phyloP scores from a whole-genome alignment of 345 rosid genomes.

The Salix viminalis region DNA sequence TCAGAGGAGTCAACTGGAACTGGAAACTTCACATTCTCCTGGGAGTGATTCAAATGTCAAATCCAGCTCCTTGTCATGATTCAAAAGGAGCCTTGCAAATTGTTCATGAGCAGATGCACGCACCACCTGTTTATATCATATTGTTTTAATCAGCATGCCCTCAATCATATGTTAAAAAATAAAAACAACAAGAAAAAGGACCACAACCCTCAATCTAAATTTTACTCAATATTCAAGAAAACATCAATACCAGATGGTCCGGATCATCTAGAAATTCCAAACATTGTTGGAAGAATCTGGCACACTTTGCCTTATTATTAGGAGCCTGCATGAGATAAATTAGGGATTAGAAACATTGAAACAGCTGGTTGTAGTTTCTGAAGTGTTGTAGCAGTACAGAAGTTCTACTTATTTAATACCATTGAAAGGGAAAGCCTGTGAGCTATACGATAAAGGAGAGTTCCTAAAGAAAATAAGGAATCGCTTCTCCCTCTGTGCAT shows the following conservation, averaged over 20 bases:
- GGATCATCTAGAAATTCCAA: slow-evolving; percentile 80
- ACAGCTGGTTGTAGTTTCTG: slow-evolving; percentile 8
- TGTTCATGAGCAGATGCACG: slow-evolving; percentile 96
- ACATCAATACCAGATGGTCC: slow-evolving; percentile 60
- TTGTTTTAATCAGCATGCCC: neutral
- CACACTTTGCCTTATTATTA: slow-evolving; percentile 68
- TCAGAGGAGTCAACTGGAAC: slow-evolving; percentile 56
- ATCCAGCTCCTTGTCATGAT: slow-evolving; percentile 57
- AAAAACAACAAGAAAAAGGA: neutral
- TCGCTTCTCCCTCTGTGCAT: slow-evolving; percentile 61
- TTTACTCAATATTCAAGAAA: neutral
- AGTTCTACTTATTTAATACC: slow-evolving; percentile 41
- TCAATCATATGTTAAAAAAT: neutral
- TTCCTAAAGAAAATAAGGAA: slow-evolving; percentile 78
- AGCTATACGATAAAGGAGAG: slow-evolving; percentile 84
- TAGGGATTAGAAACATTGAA: slow-evolving; percentile 13
- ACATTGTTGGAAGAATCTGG: slow-evolving; percentile 69
- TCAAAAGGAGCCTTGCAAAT: slow-evolving; percentile 85
- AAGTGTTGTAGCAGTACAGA: neutral
- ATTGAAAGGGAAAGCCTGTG: slow-evolving; percentile 84
- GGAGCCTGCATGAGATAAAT: slow-evolving; percentile 49
- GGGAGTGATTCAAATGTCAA: slow-evolving; percentile 52
- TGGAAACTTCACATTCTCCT: slow-evolving; percentile 46
- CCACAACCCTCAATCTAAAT: neutral
- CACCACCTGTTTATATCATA: slow-evolving; percentile 55